Evolutionary conservation across 495 filamentous ascomycete genomes (phyloP).

Genomic region (Podospora pseudopauciseta): DNA sequence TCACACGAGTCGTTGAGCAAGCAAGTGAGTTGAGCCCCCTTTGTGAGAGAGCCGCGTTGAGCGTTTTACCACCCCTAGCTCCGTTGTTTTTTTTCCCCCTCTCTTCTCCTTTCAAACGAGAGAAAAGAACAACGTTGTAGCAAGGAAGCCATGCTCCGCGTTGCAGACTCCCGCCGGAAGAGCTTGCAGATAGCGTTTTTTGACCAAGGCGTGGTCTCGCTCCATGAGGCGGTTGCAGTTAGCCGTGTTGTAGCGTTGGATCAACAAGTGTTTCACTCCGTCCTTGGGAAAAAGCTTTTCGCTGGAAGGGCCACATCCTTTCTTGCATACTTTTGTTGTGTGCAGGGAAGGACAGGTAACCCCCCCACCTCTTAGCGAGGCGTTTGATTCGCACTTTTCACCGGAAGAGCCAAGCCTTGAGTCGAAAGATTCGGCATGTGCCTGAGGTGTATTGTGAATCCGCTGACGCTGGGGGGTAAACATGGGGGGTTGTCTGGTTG

Average conservation of each 20-base stretch:
- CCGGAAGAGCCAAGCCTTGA: background rate
- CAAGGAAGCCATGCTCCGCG: slow-evolving; percentile 3
- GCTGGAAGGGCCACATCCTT: slow-evolving; percentile 10
- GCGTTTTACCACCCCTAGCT: background rate
- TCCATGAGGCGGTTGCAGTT: slow-evolving; percentile 18
- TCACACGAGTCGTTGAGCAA: background rate
- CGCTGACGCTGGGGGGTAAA: background rate
- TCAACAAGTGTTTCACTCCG: slow-evolving; percentile 5
- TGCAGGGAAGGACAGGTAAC: background rate
- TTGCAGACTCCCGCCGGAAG: slow-evolving; percentile 23
- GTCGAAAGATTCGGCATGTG: background rate
- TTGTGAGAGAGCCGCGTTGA: background rate
- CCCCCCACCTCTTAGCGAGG: background rate
- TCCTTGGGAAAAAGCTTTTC: slow-evolving; percentile 7
- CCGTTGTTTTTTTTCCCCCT: background rate
- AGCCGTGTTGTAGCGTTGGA: background rate
- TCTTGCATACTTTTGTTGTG: slow-evolving; percentile 5
- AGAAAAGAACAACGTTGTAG: background rate
- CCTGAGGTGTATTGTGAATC: background rate
- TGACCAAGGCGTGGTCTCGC: slow-evolving; percentile 4
- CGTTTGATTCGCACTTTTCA: background rate
- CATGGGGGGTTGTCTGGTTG: slow-evolving; percentile 2
- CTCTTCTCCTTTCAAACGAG: background rate
- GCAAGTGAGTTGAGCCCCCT: background rate
- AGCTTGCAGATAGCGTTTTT: slow-evolving; percentile 10